Percentiles rank a stretch among this genome's conserved stretches.
phyloP scores from a whole-genome alignment of 768 basidiomycete species.

The Xerocomellus dryophilus region DNA sequence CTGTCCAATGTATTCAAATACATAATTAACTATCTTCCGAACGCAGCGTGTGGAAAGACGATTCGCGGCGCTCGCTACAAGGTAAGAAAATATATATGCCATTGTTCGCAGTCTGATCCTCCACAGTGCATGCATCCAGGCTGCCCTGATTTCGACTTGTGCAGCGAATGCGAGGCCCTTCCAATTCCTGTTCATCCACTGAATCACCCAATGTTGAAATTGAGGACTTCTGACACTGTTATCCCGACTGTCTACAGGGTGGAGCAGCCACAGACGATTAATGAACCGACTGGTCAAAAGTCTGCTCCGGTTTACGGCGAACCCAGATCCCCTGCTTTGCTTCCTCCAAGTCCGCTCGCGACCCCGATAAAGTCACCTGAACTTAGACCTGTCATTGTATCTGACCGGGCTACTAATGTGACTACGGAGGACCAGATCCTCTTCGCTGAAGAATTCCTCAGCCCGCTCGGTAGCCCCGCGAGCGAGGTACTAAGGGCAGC shows the following conservation, averaged over 20 bases:
- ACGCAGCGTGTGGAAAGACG: slow-evolving; percentile 42
- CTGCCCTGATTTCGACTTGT: slow-evolving; percentile 82
- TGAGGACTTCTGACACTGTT: slow-evolving; percentile 50
- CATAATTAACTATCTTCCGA: neutral
- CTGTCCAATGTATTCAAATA: too few species aligned
- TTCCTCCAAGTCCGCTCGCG: neutral
- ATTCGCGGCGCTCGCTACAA: slow-evolving; percentile 73
- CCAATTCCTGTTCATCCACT: slow-evolving; percentile 74
- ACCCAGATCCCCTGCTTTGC: neutral
- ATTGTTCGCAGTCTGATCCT: slow-evolving; percentile 1
- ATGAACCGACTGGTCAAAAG: neutral
- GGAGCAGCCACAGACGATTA: slow-evolving; percentile 13
- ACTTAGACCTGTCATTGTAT: neutral
- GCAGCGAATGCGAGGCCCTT: slow-evolving; percentile 71
- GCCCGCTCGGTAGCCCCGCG: slow-evolving; percentile 20
- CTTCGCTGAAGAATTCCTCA: slow-evolving; percentile 24
- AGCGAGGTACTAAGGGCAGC: neutral
- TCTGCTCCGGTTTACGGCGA: neutral
- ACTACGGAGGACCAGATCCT: slow-evolving; percentile 2
- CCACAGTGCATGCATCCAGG: slow-evolving; percentile 73
- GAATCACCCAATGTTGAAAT: slow-evolving; percentile 73
- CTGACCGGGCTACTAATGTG: neutral
- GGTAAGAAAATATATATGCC: slow-evolving; percentile 35
- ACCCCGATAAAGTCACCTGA: neutral
- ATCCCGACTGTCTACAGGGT: slow-evolving; percentile 43